phyloP scores from a whole-genome alignment of 768 basidiomycete species.

The Atractiella rhizophila region DNA sequence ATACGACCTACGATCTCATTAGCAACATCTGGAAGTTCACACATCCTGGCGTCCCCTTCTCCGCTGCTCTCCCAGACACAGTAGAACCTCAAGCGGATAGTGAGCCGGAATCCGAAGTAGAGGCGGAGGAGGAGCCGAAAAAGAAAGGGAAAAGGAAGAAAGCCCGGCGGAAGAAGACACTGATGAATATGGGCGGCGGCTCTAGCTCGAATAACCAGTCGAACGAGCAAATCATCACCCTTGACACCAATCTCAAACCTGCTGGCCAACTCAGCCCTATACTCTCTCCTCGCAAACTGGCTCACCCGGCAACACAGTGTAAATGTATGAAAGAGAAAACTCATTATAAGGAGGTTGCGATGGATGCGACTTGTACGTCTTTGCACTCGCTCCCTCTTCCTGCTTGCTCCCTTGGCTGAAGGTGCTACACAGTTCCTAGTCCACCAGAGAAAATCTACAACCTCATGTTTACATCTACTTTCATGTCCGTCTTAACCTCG shows the following conservation, averaged over 20 bases:
- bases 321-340: neutral
- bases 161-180: neutral
- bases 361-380: constrained; percentile 49
- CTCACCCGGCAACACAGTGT: neutral
- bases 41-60: constrained; percentile 35
- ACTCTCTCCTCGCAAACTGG: neutral
- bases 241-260: neutral
- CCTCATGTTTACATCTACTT: constrained; percentile 61
- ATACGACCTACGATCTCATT: constrained; percentile 88
- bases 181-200: too few relatives aligned
- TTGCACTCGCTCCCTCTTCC: too few relatives aligned
- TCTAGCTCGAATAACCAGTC: neutral
- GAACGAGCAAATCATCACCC: neutral
- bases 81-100: constrained; percentile 1
- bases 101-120: neutral
- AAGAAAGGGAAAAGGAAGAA: constrained; percentile 6
- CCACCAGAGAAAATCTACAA: constrained; percentile 89
- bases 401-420: too few relatives aligned
- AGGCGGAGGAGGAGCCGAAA: constrained; percentile 7
- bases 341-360: constrained; percentile 23
- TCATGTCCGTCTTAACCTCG: too few relatives aligned
- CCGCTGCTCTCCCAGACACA: constrained; percentile 15
- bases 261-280: neutral
- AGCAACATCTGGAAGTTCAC: constrained; percentile 84
- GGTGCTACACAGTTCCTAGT: too few relatives aligned